Base-by-base conservation (phyloP, 805 yeast species). In the Pichia cephalocereana region DNA sequence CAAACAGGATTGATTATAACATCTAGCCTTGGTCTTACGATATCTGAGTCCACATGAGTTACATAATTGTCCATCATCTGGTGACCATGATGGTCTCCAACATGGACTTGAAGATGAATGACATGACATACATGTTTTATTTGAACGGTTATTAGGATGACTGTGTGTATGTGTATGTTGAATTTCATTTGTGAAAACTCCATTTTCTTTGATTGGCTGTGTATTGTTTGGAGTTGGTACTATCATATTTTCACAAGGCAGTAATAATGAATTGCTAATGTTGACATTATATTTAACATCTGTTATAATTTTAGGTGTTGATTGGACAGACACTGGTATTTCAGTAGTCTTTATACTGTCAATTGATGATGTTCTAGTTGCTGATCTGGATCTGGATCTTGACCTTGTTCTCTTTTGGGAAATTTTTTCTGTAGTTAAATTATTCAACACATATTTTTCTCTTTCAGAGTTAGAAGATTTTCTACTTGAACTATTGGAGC, bases 81-180 rank as follows among this genome's bases (percentile, higher is more conserved):
- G 72, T 4, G 91, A 82, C 99, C 99, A 91, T 6, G 95, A 84
- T 1, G 99, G 99, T 62, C 99, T 78, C 99, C 99, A 91, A 66
- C 99, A 91, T 6, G 99, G 99, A 7, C 95, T 86, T 57, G 86
- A 93, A 48, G 82, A 83, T 1, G 93, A 80, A 8, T 89, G 88
- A 67, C 99, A 91, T 7, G 96, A 87, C 30, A 91, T 81, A 62
- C 99, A 91, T 46, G 75, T 76, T 55, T 96, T 74, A 67, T 40
- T 46, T 27, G 44, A 50, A 26, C 41, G 54, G 23, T 23, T 10
- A 30, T 30, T 10, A 11, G 32, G 6, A 11, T 30, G 32, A 4
- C 14, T 11, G 14, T 30, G 34, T 45, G 44, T 18, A 12, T 30
- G 27, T 14, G 28, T 40, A 19, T 19, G n/a, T 27, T 23, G 26